Evolutionary conservation across 2,329 filamentous ascomycete species (phyloP).

Genomic region (Akanthomyces dipterigenus): DNA sequence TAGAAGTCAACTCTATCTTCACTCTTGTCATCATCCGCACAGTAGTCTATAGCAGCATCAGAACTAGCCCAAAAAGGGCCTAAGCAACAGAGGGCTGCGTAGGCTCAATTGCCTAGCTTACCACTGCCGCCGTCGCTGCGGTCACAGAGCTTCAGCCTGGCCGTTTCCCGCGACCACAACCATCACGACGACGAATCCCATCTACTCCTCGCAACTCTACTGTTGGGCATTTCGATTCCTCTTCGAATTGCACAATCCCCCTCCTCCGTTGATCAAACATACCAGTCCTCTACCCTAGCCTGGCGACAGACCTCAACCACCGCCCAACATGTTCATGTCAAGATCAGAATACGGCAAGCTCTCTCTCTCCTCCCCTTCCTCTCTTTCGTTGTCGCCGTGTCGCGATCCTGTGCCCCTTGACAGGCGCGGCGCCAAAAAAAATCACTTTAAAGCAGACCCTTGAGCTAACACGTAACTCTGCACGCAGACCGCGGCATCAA

Average conservation of each 20-base stretch:
- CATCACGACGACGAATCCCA: not conserved
- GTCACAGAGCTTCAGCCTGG: constrained; percentile 9
- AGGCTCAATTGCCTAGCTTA: constrained; percentile 13
- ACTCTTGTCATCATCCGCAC: not conserved
- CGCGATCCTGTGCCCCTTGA: not conserved
- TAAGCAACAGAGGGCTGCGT: constrained; percentile 7
- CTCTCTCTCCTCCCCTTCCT: constrained; percentile 16
- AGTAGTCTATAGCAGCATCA: not conserved
- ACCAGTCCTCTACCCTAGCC: not conserved
- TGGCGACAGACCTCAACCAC: constrained; percentile 17
- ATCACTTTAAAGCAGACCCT: constrained; percentile 12
- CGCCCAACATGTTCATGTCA: constrained; percentile 93
- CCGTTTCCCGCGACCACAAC: not conserved
- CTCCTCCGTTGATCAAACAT: not conserved
- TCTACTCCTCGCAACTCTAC: not conserved
- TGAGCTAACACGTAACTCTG: constrained; percentile 24
- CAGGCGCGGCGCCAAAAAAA: constrained; percentile 17
- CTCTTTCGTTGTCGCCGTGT: not conserved
- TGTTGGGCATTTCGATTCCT: not conserved
- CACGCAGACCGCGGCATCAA: constrained; percentile 92
- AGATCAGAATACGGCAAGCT: constrained; percentile 97
- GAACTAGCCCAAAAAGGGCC: not conserved
- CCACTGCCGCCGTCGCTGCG: not conserved
- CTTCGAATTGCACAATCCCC: not conserved
- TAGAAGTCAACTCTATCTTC: not conserved